Evolutionary conservation across 495 filamentous ascomycete genomes (phyloP), one percentile per base, ranked within the genome.

Genomic region (Jackrogersella minutella): DNA sequence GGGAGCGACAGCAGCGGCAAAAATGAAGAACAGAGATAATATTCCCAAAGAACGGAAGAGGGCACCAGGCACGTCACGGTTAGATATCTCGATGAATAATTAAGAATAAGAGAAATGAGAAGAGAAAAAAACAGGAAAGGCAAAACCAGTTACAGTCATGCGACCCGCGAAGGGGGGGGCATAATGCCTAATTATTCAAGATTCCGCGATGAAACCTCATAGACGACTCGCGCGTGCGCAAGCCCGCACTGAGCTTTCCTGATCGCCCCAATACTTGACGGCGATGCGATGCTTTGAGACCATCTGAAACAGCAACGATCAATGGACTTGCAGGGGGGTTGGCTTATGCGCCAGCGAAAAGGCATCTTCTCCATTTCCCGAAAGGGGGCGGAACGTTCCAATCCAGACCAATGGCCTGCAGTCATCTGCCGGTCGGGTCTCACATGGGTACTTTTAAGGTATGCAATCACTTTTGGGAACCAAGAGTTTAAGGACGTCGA

Each of bases 271-370:
- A 58, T 58, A 28, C 58, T 36, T 58, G 30, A 46, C 53, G 59
- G 56, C 54, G 68, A 63, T 67, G 58, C 37, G 52, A 54, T 68
- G 60, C 50, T 28, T 60, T 57, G 64, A 68, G 57, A 62, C 53
- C 47, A 68, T 60, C 64, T 73, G 71, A 73, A 73, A 73, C 71
- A 54, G 64, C 50, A 56, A 68, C 47, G 49, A 53, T 61, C 66
- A 65, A 61, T 61, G 66, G 56, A 55, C 14, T 10, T 30, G 44
- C 66, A 65, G 66, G 66, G 66, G 56, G 54, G 21, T 10, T 30
- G 44, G 21, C 50, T 30, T 41, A 63, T 58, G 56, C 64, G 49
- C 55, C 24, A 49, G 47, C 44, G 41, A 37, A 46, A n/a, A n/a
- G n/a, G n/a, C n/a, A n/a, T n/a, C 8, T 13, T 46, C 30, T 52